Conservation (phyloP, 78 protist species). For the Polysphondylium violaceum region DNA sequence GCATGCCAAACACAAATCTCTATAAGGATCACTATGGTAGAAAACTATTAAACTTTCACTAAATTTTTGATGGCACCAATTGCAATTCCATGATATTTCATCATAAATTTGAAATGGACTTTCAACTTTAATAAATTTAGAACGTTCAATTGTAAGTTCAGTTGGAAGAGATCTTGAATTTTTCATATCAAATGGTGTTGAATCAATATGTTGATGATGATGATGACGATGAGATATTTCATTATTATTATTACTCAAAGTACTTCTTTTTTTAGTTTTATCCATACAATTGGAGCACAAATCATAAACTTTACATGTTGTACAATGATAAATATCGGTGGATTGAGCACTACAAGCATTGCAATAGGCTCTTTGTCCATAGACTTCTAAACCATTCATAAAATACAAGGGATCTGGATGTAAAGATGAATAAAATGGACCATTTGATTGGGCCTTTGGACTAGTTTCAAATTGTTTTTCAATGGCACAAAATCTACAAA, state of each 20-base stretch:
- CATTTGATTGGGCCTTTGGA: not conserved
- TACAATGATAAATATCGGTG: slow-evolving; percentile 17
- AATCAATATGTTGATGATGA: not conserved
- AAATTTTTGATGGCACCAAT: no score
- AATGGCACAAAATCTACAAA: slow-evolving; percentile 19
- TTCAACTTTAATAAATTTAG: not conserved
- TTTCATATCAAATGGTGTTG: no score
- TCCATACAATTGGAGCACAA: slow-evolving; percentile 21
- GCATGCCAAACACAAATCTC: no score
- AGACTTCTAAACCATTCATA: not conserved
- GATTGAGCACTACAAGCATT: not conserved
- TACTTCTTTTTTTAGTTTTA: not conserved
- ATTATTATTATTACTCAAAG: not conserved
- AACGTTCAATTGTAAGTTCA: not conserved
- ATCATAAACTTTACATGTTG: slow-evolving; percentile 9
- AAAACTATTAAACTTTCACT: no score
- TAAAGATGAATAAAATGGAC: no score
- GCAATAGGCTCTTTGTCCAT: not conserved
- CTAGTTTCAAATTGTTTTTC: not conserved
- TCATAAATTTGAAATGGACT: slow-evolving; percentile 6
- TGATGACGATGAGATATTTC: not conserved
- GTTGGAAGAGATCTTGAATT: not conserved
- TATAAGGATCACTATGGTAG: no score
- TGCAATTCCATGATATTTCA: not conserved
- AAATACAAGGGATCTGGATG: not conserved